These are phyloP conservation scores for Nasturtium officinale DNA, from an alignment of 345 rosid genomes.

Conservation along the genomic window DNA sequence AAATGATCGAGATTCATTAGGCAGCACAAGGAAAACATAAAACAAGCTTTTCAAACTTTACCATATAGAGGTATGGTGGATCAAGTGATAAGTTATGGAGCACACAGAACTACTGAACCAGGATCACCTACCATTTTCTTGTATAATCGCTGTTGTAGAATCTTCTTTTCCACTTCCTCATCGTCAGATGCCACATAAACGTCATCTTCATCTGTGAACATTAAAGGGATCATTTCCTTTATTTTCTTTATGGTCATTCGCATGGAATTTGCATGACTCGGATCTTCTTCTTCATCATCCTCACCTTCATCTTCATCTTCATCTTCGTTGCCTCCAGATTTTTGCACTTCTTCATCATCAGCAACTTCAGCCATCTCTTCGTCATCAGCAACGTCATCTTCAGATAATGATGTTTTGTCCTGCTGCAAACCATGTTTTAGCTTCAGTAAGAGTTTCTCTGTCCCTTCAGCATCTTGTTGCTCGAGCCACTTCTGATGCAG, in stretches of 20 bases:
- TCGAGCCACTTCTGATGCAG: constrained; percentile 96
- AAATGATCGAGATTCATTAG: constrained; percentile 3
- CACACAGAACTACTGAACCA: not conserved
- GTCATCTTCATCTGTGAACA: constrained; percentile 89
- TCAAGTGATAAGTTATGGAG: constrained; percentile 19
- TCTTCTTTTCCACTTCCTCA: constrained; percentile 69
- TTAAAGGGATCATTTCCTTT: constrained; percentile 83
- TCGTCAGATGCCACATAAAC: constrained; percentile 83
- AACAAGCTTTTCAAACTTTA: constrained; percentile 9
- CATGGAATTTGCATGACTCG: constrained; percentile 48
- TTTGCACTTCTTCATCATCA: constrained; percentile 50
- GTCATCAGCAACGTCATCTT: constrained; percentile 46
- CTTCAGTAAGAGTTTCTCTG: constrained; percentile 75
- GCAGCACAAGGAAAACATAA: constrained; percentile 8
- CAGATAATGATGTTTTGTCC: constrained; percentile 45
- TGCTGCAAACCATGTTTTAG: constrained; percentile 62
- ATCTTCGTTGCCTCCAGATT: constrained; percentile 44
- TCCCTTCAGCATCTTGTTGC: constrained; percentile 84
- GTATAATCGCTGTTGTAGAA: constrained; percentile 50
- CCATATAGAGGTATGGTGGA: not conserved
- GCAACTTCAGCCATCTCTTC: constrained; percentile 52
- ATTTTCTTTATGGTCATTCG: constrained; percentile 67
- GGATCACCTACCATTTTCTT: constrained; percentile 65
- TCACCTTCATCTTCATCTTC: constrained; percentile 52
- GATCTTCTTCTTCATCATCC: constrained; percentile 54